Conservation (phyloP, 495 filamentous ascomycete genomes). For the Talaromyces wortmannii region DNA sequence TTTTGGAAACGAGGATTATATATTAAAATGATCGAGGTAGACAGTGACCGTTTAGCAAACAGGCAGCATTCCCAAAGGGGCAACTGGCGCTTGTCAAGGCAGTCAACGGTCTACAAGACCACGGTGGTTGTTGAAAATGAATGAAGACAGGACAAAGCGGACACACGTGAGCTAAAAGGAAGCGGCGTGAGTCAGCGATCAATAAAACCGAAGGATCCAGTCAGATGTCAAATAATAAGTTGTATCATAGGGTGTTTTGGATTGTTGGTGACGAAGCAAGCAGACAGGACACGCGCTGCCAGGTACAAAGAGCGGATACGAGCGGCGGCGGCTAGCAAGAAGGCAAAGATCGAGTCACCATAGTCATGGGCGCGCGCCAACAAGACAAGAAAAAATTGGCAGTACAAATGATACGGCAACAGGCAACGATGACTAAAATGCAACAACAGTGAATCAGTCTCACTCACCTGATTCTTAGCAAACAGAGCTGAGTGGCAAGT, state of each 20-base stretch:
- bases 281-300: neutral
- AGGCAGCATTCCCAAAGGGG: neutral
- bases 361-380: too few species aligned
- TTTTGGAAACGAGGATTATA: constrained; percentile 16
- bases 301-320: neutral
- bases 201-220: neutral
- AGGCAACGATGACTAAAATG: constrained; percentile 4
- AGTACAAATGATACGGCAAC: neutral
- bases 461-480: neutral
- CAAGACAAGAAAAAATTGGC: too few species aligned
- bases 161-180: neutral
- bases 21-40: neutral
- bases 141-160: neutral
- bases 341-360: neutral
- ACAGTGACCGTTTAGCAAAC: neutral
- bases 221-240: neutral
- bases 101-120: neutral
- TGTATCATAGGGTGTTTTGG: neutral
- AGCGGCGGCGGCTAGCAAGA: neutral
- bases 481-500: neutral
- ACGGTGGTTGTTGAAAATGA: neutral
- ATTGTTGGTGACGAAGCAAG: neutral
- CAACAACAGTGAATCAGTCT: neutral
- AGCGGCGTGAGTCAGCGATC: neutral
- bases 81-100: neutral